Conservation (phyloP, 2,329 filamentous ascomycete genomes). For the Chaetothyriales sp. region DNA sequence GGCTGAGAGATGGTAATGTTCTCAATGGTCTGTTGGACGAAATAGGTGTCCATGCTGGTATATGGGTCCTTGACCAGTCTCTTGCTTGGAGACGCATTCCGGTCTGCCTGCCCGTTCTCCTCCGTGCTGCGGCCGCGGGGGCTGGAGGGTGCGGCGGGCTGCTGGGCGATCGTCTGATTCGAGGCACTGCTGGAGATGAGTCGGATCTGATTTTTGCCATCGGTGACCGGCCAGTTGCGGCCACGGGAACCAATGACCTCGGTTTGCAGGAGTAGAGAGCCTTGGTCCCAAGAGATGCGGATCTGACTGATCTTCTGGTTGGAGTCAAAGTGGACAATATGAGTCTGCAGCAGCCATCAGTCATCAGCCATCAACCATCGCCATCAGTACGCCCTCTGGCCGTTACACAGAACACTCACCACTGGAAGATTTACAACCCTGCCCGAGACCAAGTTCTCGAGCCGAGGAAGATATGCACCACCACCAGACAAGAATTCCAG, state of each 20-base stretch:
- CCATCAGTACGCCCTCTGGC: slow-evolving; percentile 1
- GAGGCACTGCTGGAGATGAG: slow-evolving; percentile 48
- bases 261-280: slow-evolving; percentile 76
- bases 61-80: slow-evolving; percentile 30
- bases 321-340: slow-evolving; percentile 72
- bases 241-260: slow-evolving; percentile 83
- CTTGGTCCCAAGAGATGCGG: slow-evolving; percentile 90
- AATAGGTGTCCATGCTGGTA: slow-evolving; percentile 20
- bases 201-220: slow-evolving; percentile 68
- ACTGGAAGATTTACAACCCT: slow-evolving; percentile 63
- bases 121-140: slow-evolving; percentile 11
- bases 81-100: slow-evolving; percentile 25
- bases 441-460: slow-evolving; percentile 87
- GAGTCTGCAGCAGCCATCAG: slow-evolving; percentile 41
- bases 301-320: slow-evolving; percentile 71
- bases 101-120: slow-evolving; percentile 8
- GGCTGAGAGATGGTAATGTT: slow-evolving; percentile 22
- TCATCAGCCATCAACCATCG: no score
- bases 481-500: slow-evolving; percentile 70
- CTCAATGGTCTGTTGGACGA: slow-evolving; percentile 10
- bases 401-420: slow-evolving; percentile 40
- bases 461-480: slow-evolving; percentile 68
- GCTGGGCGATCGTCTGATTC: slow-evolving; percentile 15
- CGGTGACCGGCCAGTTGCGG: slow-evolving; percentile 87
- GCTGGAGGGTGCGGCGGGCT: slow-evolving; percentile 11